Evolutionary conservation across 768 basidiomycete species (phyloP).

Genomic region (Scleroderma citrinum): DNA sequence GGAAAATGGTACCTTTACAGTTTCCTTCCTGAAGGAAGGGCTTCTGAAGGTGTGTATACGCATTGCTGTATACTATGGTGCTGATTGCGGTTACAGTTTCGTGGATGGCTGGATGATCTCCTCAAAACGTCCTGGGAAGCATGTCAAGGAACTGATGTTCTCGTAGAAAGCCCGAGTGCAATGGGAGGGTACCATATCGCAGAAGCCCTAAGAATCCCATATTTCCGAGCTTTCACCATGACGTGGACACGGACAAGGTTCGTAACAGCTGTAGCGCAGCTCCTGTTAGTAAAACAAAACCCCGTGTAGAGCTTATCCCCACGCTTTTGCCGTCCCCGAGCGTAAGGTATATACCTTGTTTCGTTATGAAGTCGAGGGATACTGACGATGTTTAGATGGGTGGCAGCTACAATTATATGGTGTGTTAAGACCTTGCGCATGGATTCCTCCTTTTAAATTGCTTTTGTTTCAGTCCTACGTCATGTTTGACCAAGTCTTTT

Average conservation of each 20-base stretch:
- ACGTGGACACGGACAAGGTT: constrained; percentile 92
- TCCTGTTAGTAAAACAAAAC: too few species aligned
- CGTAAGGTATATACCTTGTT: constrained; percentile 56
- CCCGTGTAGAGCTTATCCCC: constrained; percentile 75
- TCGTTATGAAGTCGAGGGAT: constrained; percentile 3
- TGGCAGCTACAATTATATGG: constrained; percentile 98
- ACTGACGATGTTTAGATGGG: constrained; percentile 63
- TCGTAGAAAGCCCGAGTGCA: constrained; percentile 93
- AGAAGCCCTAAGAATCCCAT: constrained; percentile 88
- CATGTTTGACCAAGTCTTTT: constrained; percentile 97
- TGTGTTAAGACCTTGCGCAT: constrained; percentile 27
- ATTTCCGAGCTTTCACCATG: constrained; percentile 96
- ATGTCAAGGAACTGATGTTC: constrained; percentile 88
- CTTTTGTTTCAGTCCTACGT: constrained; percentile 70
- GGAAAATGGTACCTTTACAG: constrained; percentile 96
- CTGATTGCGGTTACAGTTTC: constrained; percentile 53
- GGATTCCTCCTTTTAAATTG: background rate
- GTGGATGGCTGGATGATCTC: constrained; percentile 96
- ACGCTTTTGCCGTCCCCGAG: constrained; percentile 97
- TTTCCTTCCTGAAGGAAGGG: constrained; percentile 90
- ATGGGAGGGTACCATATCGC: constrained; percentile 98
- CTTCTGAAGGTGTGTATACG: constrained; percentile 62
- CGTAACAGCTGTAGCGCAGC: background rate
- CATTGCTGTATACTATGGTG: constrained; percentile 1
- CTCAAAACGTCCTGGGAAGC: constrained; percentile 95